A percentile compares a stretch with the other conserved stretches of the same genome.
phyloP scores from a whole-genome alignment of 2,329 filamentous ascomycete species.

The Mycosphaerelloides madeirae region DNA sequence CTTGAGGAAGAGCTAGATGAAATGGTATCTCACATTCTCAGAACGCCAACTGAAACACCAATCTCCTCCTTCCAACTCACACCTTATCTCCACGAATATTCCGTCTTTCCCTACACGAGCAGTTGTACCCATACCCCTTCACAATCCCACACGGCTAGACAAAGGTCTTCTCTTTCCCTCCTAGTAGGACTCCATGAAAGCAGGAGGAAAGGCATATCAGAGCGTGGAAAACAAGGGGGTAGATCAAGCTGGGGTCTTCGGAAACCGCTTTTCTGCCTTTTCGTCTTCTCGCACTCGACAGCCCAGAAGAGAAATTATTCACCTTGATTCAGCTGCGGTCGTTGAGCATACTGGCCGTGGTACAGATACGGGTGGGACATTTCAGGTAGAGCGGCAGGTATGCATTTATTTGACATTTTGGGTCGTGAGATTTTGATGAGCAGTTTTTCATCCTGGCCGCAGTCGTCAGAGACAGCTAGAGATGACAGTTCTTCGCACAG shows the following conservation, averaged over 20 bases:
- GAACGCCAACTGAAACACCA: background rate
- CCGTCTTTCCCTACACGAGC: background rate
- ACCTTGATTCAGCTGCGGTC: slow-evolving; percentile 61
- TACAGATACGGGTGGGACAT: slow-evolving; percentile 66
- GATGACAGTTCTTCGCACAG: too few relatives aligned
- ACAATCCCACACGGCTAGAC: slow-evolving; percentile 15
- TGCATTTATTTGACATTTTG: too few relatives aligned
- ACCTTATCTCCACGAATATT: background rate
- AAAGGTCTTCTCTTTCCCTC: slow-evolving; percentile 30
- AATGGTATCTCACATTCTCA: background rate
- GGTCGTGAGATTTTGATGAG: too few relatives aligned
- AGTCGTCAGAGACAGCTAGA: too few relatives aligned
- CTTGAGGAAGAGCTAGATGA: background rate
- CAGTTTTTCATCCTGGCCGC: too few relatives aligned
- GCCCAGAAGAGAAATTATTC: slow-evolving; percentile 25
- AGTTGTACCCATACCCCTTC: background rate
- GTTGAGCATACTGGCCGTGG: slow-evolving; percentile 54
- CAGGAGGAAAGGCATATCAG: slow-evolving; percentile 30
- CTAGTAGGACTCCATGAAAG: slow-evolving; percentile 26
- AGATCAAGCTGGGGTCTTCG: slow-evolving; percentile 34
- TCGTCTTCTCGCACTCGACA: slow-evolving; percentile 14
- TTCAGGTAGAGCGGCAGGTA: background rate
- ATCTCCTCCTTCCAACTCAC: background rate
- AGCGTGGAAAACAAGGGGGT: slow-evolving; percentile 10
- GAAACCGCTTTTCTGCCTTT: slow-evolving; percentile 35